These are phyloP conservation scores for Ajuga reptans DNA, from an alignment of 305 asterid species.

Conservation along the genomic window DNA sequence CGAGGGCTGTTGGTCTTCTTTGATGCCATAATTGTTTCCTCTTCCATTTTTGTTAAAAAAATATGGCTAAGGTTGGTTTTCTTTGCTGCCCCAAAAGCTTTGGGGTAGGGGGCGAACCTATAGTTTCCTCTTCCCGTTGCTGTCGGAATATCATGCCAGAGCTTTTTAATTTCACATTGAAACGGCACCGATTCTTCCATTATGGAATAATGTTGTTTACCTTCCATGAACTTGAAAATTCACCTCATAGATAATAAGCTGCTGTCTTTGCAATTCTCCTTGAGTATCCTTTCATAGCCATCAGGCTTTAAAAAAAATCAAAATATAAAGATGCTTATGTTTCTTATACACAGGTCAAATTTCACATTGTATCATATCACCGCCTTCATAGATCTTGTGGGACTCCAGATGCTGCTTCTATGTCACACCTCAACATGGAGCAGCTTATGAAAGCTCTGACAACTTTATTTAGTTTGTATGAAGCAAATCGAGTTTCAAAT, in stretches of 20 bases:
- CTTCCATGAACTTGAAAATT: background rate
- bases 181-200: background rate
- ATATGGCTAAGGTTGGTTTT: background rate
- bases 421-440: conserved; percentile 72
- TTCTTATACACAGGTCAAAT: conserved; percentile 55
- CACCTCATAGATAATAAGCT: background rate
- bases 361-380: conserved; percentile 74
- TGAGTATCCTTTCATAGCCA: background rate
- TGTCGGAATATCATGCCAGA: background rate
- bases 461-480: conserved; percentile 56
- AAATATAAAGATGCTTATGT: conserved; percentile 3
- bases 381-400: conserved; percentile 45
- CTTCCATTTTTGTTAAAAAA: no score
- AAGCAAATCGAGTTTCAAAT: conserved; percentile 45
- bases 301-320: background rate
- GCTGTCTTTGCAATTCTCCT: background rate
- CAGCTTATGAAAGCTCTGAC: conserved; percentile 74
- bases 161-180: background rate
- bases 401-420: conserved; percentile 46
- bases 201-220: background rate
- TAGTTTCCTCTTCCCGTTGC: background rate
- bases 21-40: no score
- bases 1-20: no score
- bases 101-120: no score
- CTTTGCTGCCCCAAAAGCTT: background rate